Evolutionary conservation across 495 filamentous ascomycete genomes (phyloP).

Genomic region (Penicillium goetzii): DNA sequence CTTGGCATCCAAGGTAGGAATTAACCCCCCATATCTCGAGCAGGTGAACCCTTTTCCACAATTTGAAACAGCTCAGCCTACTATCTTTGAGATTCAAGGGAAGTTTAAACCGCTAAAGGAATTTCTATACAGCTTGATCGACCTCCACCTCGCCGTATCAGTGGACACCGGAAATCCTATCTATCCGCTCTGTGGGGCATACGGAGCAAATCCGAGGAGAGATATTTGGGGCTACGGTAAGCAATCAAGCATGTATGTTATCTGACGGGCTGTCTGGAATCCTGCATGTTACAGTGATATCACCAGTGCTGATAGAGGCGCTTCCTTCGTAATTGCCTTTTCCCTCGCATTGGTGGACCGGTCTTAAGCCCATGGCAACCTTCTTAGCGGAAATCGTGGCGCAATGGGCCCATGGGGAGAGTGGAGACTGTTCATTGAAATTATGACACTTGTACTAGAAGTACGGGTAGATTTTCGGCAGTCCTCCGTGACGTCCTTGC

Average conservation of each 20-base stretch:
- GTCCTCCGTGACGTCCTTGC: neutral
- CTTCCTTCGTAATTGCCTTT: neutral
- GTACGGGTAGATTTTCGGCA: neutral
- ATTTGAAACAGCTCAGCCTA: neutral
- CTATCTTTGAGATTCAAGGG: neutral
- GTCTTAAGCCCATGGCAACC: neutral
- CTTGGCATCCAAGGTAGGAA: constrained; percentile 2
- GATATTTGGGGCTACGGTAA: neutral
- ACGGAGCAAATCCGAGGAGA: neutral
- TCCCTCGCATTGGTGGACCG: neutral
- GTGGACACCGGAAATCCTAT: neutral
- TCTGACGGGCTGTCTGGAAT: neutral
- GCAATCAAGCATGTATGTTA: neutral
- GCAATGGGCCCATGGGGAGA: neutral
- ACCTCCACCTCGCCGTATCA: neutral
- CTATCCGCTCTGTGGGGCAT: neutral
- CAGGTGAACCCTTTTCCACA: neutral
- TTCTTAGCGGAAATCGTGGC: neutral
- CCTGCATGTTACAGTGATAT: neutral
- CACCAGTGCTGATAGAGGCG: neutral
- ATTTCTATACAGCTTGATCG: neutral
- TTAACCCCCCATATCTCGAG: neutral
- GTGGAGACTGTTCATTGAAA: neutral
- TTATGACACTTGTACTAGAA: neutral
- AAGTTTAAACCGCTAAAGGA: neutral